A percentile compares a stretch with the other conserved stretches of the same genome.
Conservation (phyloP, 495 filamentous ascomycete species). For the Friedmanniomyces simplex region DNA sequence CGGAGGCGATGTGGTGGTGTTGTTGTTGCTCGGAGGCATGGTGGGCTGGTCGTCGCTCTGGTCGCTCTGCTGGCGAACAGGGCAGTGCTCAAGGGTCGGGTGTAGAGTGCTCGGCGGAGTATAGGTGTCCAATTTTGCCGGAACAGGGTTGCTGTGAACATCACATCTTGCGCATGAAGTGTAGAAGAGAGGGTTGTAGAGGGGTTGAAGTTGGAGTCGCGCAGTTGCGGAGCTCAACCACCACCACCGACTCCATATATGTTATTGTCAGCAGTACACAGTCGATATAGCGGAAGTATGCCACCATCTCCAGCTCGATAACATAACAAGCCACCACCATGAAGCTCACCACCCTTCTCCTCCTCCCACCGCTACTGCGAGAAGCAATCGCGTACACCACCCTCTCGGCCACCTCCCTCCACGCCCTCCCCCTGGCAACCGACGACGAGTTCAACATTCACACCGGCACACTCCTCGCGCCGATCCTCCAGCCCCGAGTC, state of each 20-base stretch:
- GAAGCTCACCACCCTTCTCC: conserved; percentile 10
- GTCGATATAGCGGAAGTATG: neutral
- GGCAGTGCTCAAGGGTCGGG: neutral
- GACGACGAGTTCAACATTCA: conserved; percentile 72
- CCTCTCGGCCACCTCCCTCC: conserved; percentile 62
- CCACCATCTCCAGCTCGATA: neutral
- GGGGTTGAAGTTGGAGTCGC: neutral
- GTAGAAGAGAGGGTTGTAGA: neutral
- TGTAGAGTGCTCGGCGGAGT: neutral
- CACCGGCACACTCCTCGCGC: conserved; percentile 64
- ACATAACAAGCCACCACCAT: conserved; percentile 1
- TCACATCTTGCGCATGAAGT: neutral
- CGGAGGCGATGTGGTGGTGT: neutral
- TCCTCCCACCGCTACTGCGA: conserved; percentile 33
- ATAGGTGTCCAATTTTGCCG: neutral
- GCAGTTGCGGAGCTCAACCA: neutral
- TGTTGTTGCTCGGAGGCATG: neutral
- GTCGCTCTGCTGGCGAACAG: neutral
- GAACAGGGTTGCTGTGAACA: neutral
- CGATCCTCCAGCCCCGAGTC: conserved; percentile 83
- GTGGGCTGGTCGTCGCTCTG: neutral
- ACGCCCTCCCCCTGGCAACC: conserved; percentile 49
- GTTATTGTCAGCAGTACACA: neutral
- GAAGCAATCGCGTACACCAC: conserved; percentile 51
- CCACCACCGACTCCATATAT: neutral